Conservation (phyloP, 1,284 basidiomycete genomes). For the Cyathus olla region DNA sequence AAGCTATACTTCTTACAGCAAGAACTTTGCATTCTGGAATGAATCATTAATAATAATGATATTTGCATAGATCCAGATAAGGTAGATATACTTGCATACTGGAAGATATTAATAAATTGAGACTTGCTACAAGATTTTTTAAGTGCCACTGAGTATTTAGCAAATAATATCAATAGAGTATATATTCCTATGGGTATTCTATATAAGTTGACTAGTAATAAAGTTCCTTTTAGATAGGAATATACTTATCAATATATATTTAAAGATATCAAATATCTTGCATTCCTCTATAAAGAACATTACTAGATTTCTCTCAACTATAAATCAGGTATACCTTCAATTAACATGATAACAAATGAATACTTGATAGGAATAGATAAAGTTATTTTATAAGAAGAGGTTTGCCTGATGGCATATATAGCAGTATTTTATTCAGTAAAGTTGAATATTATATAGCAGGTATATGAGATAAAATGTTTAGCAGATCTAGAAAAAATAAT, state of each 20-base stretch:
- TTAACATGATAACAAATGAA: slow-evolving; percentile 40
- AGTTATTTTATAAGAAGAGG: slow-evolving; percentile 35
- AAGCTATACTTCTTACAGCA: slow-evolving; percentile 37
- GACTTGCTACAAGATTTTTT: slow-evolving; percentile 39
- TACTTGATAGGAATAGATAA: slow-evolving; percentile 36
- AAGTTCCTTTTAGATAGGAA: slow-evolving; percentile 32
- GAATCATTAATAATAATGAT: slow-evolving; percentile 40
- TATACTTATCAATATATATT: slow-evolving; percentile 43
- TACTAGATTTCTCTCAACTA: slow-evolving; percentile 16
- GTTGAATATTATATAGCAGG: slow-evolving; percentile 46
- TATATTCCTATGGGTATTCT: slow-evolving; percentile 42
- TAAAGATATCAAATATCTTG: slow-evolving; percentile 34
- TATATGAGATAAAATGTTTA: slow-evolving; percentile 47
- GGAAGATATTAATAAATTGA: slow-evolving; percentile 39
- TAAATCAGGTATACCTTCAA: slow-evolving; percentile 8
- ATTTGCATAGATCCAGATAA: slow-evolving; percentile 51
- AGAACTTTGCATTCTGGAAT: slow-evolving; percentile 43
- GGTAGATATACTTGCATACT: slow-evolving; percentile 39
- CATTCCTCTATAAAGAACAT: slow-evolving; percentile 11
- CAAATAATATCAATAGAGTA: slow-evolving; percentile 33
- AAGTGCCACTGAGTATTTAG: slow-evolving; percentile 38
- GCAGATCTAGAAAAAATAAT: slow-evolving; percentile 47
- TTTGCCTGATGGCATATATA: slow-evolving; percentile 31
- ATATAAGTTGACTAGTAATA: slow-evolving; percentile 29
- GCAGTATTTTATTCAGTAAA: slow-evolving; percentile 51